Evolutionary conservation across 1,139 yeast species (phyloP).

Genomic region (Magnusiomyces clavatus): DNA sequence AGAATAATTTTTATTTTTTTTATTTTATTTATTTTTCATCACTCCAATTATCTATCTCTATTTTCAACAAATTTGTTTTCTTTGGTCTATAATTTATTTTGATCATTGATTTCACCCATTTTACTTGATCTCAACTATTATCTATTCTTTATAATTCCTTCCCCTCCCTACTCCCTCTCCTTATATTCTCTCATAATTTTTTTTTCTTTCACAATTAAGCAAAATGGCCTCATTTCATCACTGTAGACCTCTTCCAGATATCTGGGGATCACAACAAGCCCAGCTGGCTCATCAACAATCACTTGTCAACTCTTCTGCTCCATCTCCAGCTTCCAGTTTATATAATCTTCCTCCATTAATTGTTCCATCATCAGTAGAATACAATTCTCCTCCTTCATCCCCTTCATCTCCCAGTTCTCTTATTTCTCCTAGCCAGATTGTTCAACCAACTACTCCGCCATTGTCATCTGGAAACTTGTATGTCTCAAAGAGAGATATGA

Average conservation of each 20-base stretch:
- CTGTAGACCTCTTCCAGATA: constrained; percentile 2
- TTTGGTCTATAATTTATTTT: too few species aligned
- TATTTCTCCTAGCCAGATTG: not conserved
- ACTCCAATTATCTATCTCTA: too few species aligned
- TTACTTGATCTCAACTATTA: too few species aligned
- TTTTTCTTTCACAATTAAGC: not conserved
- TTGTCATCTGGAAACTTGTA: not conserved
- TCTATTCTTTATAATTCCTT: too few species aligned
- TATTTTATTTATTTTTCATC: too few species aligned
- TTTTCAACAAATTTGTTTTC: too few species aligned
- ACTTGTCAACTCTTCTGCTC: not conserved
- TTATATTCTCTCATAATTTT: not conserved
- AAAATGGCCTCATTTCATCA: not conserved
- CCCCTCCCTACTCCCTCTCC: too few species aligned
- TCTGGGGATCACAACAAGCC: constrained; percentile 1
- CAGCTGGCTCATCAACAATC: not conserved
- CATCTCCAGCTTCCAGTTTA: constrained; percentile 6
- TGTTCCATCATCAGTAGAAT: not conserved
- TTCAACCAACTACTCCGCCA: too few species aligned
- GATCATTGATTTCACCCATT: too few species aligned
- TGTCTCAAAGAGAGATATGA: not conserved
- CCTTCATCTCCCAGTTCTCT: constrained; percentile 1
- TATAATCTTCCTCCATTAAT: constrained; percentile 1
- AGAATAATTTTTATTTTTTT: too few species aligned
- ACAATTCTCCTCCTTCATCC: constrained; percentile 3